Conservation (phyloP, 2,329 filamentous ascomycete genomes). For the Fusarium pseudograminearum region DNA sequence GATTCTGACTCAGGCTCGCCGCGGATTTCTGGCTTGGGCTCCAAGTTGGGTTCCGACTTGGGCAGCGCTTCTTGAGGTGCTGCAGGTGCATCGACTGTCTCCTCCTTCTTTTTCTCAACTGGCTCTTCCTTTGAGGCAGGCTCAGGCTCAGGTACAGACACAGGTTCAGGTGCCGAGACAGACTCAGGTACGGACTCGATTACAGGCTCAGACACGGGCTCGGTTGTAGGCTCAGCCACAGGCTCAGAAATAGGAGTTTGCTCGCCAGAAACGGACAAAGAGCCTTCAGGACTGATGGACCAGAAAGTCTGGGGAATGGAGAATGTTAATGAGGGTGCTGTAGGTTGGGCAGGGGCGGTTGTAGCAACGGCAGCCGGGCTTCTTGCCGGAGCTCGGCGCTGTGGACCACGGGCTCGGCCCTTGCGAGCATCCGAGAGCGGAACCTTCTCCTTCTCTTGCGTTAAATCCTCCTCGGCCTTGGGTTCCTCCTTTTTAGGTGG, state of each 20-base stretch:
- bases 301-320: slow-evolving; percentile 62
- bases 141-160: background rate
- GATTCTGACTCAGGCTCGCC: slow-evolving; percentile 31
- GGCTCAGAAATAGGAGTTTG: slow-evolving; percentile 26
- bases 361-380: slow-evolving; percentile 54
- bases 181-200: background rate
- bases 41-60: slow-evolving; percentile 18
- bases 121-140: slow-evolving; percentile 8
- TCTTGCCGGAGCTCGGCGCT: slow-evolving; percentile 75
- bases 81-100: background rate
- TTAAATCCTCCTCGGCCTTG: slow-evolving; percentile 65
- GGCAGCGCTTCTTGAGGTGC: slow-evolving; percentile 13
- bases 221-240: background rate
- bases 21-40: slow-evolving; percentile 26
- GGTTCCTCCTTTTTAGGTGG: slow-evolving; percentile 78
- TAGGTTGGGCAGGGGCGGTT: slow-evolving; percentile 49
- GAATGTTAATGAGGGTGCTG: slow-evolving; percentile 59
- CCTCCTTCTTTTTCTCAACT: slow-evolving; percentile 10
- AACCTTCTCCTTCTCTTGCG: slow-evolving; percentile 74
- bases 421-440: slow-evolving; percentile 93
- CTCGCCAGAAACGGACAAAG: slow-evolving; percentile 49
- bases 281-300: slow-evolving; percentile 64
- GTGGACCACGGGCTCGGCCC: slow-evolving; percentile 87
- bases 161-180: background rate
- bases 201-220: background rate